These are phyloP conservation scores for Zymoseptoria ardabiliae DNA, from an alignment of 2,329 filamentous ascomycete species.

Conservation along the genomic window DNA sequence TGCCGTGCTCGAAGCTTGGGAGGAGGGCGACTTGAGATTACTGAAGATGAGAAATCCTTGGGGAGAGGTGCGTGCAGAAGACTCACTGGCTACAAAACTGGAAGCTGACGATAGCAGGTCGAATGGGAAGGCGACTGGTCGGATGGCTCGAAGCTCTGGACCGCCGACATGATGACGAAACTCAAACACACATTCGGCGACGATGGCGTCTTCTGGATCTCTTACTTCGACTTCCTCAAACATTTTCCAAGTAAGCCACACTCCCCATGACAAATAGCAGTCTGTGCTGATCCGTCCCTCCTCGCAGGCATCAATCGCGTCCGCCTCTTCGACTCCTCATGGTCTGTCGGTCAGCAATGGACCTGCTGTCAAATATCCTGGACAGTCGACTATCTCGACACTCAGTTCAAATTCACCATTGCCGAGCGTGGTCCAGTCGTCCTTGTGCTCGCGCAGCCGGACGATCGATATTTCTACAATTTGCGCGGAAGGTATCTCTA, in stretches of 20 bases:
- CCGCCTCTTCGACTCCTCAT: conserved; percentile 54
- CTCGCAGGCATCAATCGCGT: conserved; percentile 51
- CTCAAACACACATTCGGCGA: conserved; percentile 37
- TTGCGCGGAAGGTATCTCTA: conserved; percentile 52
- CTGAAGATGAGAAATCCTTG: conserved; percentile 62
- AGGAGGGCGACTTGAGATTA: conserved; percentile 37
- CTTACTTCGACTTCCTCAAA: conserved; percentile 50
- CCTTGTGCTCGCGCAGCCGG: conserved; percentile 53
- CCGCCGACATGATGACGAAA: conserved; percentile 66
- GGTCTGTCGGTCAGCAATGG: conserved; percentile 56
- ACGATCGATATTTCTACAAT: conserved; percentile 54
- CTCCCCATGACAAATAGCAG: conserved; percentile 21
- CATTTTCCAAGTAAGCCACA: conserved; percentile 28
- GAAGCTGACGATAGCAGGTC: neutral
- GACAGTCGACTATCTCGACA: conserved; percentile 54
- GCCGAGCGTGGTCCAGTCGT: conserved; percentile 47
- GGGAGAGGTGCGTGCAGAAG: conserved; percentile 51
- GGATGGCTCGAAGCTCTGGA: conserved; percentile 81
- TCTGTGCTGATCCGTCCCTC: neutral
- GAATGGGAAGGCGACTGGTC: conserved; percentile 79
- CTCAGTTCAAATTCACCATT: conserved; percentile 51
- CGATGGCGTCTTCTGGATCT: conserved; percentile 51
- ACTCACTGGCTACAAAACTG: neutral
- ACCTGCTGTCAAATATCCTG: conserved; percentile 53
- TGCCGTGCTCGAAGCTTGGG: conserved; percentile 48